These are phyloP conservation scores for Schizophyllum commune DNA, from an alignment of 1,284 basidiomycete species.

Conservation along the genomic window DNA sequence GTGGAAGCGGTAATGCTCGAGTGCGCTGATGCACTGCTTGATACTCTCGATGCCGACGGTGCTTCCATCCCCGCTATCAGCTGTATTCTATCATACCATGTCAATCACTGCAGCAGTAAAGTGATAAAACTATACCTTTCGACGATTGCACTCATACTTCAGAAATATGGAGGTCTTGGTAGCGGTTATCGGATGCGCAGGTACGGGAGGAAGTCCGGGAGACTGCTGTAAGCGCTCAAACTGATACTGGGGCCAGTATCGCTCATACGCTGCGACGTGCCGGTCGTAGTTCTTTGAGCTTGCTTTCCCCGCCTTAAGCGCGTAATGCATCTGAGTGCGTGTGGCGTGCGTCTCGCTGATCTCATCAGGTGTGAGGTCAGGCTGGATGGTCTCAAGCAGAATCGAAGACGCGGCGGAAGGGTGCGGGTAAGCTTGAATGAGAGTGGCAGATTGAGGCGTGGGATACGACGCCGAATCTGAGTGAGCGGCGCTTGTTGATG, in stretches of 20 bases:
- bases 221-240: neutral
- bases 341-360: neutral
- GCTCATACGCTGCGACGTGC: neutral
- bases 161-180: slow-evolving; percentile 17
- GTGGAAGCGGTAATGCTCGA: slow-evolving; percentile 8
- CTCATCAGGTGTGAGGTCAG: no score
- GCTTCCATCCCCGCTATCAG: neutral
- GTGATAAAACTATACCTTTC: slow-evolving; percentile 11
- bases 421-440: no score
- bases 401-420: no score
- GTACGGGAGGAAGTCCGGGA: neutral
- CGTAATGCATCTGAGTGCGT: neutral
- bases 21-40: slow-evolving; percentile 7
- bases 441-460: no score
- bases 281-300: neutral
- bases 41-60: slow-evolving; percentile 2
- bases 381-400: no score
- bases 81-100: neutral
- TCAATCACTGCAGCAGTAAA: neutral
- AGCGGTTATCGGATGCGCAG: slow-evolving; percentile 13
- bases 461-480: no score
- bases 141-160: slow-evolving; percentile 11
- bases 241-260: neutral
- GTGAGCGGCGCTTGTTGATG: no score
- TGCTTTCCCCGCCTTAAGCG: neutral